A percentile compares a stretch with the other conserved stretches of the same genome.
Evolutionary conservation across 257 asterid genomes (phyloP).

Genomic region (Solanum infundibuliforme): DNA sequence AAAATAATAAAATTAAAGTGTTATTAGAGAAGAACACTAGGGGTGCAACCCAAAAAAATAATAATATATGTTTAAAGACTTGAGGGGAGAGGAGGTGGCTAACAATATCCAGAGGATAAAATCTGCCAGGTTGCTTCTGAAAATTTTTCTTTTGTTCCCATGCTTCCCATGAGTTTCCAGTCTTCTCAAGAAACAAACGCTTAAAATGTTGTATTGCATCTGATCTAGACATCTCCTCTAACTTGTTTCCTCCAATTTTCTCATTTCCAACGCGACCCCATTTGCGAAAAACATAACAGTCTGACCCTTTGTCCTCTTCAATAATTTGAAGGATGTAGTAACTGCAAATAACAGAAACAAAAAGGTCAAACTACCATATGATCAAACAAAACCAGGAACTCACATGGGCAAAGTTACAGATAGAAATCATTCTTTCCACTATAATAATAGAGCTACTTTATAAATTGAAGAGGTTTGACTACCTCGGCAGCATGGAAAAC

Average conservation of each 20-base stretch:
- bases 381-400: not conserved
- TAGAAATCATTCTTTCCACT: not conserved
- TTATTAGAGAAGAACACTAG: not conserved
- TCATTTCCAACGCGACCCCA: slow-evolving; percentile 99
- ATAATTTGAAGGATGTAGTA: slow-evolving; percentile 87
- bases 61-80: not conserved
- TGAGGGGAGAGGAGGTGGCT: slow-evolving; percentile 3
- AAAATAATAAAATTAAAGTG: not conserved
- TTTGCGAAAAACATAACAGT: slow-evolving; percentile 80
- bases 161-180: slow-evolving; percentile 86
- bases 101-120: slow-evolving; percentile 87
- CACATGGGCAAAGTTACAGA: not conserved
- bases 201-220: slow-evolving; percentile 70
- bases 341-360: slow-evolving; percentile 32
- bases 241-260: slow-evolving; percentile 69
- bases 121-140: slow-evolving; percentile 86
- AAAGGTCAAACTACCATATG: not conserved
- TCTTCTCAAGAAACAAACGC: slow-evolving; percentile 80
- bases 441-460: not conserved
- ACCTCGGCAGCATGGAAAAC: not conserved
- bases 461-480: not conserved
- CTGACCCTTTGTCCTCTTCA: slow-evolving; percentile 84
- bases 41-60: not conserved
- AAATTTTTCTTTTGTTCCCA: slow-evolving; percentile 59
- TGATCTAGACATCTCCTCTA: slow-evolving; percentile 51